These are phyloP conservation scores for Blyttiomyces sp. DNA, from an alignment of 371 early-diverging fungal species.

Conservation along the genomic window DNA sequence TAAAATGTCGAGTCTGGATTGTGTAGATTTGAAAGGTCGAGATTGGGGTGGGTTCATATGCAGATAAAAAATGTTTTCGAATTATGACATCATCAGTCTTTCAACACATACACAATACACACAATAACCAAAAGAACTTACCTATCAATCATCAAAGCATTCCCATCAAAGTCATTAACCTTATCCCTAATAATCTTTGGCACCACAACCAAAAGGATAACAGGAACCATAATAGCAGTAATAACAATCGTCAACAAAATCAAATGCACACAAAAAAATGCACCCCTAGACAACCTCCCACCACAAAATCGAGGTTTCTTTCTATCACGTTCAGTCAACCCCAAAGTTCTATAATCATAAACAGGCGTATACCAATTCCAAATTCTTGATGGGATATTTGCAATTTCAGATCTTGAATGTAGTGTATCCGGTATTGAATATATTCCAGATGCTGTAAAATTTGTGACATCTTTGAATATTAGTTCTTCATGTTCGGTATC, in stretches of 20 bases:
- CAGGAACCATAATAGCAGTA: slow-evolving; percentile 8
- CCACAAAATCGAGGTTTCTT: slow-evolving; percentile 10
- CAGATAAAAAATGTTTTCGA: neutral
- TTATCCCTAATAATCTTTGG: slow-evolving; percentile 9
- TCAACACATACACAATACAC: too few relatives aligned
- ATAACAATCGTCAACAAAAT: neutral
- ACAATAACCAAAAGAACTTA: too few relatives aligned
- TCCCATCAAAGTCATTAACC: neutral
- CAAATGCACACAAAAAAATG: slow-evolving; percentile 1
- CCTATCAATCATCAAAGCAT: too few relatives aligned
- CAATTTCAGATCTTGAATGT: too few relatives aligned
- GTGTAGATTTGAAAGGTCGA: too few relatives aligned
- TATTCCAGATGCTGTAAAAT: too few relatives aligned
- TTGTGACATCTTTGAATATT: too few relatives aligned
- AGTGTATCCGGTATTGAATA: too few relatives aligned
- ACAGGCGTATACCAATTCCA: slow-evolving; percentile 16
- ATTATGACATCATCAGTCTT: neutral
- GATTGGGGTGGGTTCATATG: too few relatives aligned
- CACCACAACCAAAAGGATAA: slow-evolving; percentile 10
- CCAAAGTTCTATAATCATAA: slow-evolving; percentile 6
- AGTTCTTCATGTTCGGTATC: too few relatives aligned
- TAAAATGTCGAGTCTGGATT: slow-evolving; percentile 7
- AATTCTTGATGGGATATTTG: too few relatives aligned
- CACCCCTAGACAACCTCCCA: neutral
- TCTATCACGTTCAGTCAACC: neutral